Evolutionary conservation across 2,329 filamentous ascomycete genomes (phyloP).

Genomic region (Grosmannia clavigera): DNA sequence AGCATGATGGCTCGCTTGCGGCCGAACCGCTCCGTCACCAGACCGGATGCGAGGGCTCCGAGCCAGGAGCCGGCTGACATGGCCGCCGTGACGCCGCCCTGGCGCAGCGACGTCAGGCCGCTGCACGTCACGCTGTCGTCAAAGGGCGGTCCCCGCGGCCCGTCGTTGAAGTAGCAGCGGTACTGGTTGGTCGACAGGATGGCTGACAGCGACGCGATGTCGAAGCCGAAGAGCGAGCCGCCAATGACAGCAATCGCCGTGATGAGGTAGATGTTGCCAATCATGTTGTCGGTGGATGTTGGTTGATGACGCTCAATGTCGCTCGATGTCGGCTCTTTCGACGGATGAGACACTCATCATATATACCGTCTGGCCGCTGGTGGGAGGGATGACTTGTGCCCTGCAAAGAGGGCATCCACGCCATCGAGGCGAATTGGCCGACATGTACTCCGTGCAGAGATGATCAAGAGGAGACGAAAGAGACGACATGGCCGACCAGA

Average conservation of each 20-base stretch:
- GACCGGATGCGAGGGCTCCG: constrained; percentile 48
- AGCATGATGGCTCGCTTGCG: constrained; percentile 38
- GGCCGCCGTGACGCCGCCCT: constrained; percentile 55
- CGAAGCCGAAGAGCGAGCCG: constrained; percentile 28
- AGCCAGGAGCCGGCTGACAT: constrained; percentile 62
- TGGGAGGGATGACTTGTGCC: too few species aligned
- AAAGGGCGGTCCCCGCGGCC: constrained; percentile 16
- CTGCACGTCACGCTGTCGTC: constrained; percentile 3
- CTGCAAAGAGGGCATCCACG: too few species aligned
- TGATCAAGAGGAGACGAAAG: too few species aligned
- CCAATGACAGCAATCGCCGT: constrained; percentile 30
- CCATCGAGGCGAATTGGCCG: too few species aligned
- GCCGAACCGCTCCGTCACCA: constrained; percentile 40
- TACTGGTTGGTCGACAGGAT: constrained; percentile 29
- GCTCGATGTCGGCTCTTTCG: too few species aligned
- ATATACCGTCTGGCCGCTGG: too few species aligned
- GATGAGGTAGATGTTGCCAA: constrained; percentile 29
- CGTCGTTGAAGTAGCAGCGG: constrained; percentile 30
- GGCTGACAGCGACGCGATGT: constrained; percentile 33
- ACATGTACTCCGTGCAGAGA: too few species aligned
- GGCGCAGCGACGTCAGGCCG: constrained; percentile 15
- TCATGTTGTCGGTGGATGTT: background rate
- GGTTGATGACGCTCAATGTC: too few species aligned
- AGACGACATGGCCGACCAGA: too few species aligned
- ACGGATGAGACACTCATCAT: too few species aligned